Base-by-base conservation (phyloP, 225 moss, liverwort and hornwort species). In the Polytrichum formosum region DNA sequence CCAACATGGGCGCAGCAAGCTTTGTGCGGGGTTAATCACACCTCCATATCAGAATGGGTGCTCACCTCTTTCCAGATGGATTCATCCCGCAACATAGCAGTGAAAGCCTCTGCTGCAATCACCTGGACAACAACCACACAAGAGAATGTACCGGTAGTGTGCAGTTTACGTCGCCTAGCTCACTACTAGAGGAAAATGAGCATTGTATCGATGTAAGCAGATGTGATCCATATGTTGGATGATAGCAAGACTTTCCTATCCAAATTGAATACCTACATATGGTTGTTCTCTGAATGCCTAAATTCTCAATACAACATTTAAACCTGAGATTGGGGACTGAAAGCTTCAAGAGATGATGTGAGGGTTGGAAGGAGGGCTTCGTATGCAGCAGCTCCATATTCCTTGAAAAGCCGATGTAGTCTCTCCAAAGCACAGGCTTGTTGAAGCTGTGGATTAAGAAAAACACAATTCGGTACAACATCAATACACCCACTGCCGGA, bases 11-110 rank as follows among this genome's bases (percentile, higher is more conserved):
- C 33, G 33, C 8, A 33, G 8, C 31, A 31, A 31, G 31, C 31
- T 7, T 1, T 31, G 31, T 31, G 31, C 7, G 31, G 7, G 31
- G 31, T 1, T 33, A 33, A 29, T 59, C 7, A 21, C 59, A 46
- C 46, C 46, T 46, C 46, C 23, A 58, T n/a, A 6, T 20, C 18
- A 30, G 59, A 54, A 59, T 79, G 69, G 73, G 68, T 76, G 80
- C 81, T 86, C 83, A 98, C 98, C 86, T 90, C 94, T 87, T 87
- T 92, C 69, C 89, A 83, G 79, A 88, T 82, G 29, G 88, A 85
- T 55, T 72, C 55, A 56, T 92, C 90, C 70, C 77, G 75, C 77
- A 91, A 26, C 61, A 91, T 91, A 18, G 78, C 71, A 56, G 78
- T 67, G 59, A 98, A 74, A 54, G 84, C 85, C 76, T 92, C 91